Base-by-base conservation (phyloP, 1,139 yeast species). In the Groenewaldozyma auringiensis region DNA sequence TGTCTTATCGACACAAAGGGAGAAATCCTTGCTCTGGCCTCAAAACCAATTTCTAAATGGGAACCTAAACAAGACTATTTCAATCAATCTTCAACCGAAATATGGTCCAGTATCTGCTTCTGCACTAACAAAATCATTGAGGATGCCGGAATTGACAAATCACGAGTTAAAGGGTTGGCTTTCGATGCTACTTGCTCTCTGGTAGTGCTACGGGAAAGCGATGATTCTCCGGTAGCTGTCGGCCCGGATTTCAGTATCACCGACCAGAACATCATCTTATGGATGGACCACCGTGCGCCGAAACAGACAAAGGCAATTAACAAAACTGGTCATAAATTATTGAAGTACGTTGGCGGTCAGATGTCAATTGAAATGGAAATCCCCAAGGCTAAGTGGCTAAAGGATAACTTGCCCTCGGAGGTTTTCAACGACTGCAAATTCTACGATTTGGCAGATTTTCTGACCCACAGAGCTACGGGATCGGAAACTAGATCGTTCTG, bases 221-320 rank as follows among this genome's bases (percentile, higher is more conserved):
- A 75, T 36, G 88, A 84, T 58, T 64, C 70, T 41, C 95, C 95
- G 2, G 75, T 85, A 40, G 87, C 83, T 0, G 97, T 89, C 14
- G 98, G 98, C 13, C 98, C 98, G 1, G 86, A 89, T 60, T 92
- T 86, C 63, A 54, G 67, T 36, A 81, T 86, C 58, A 57, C 70
- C 37, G 75, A 75, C 53, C 95, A 89, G 61, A 88, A 92, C 65
- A 82, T 92, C 58, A 80, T 92, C 45, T 69, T 92, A 49, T 92
- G 98, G 97, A 89, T 92, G 96, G 98, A 92, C 67, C 98, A 92
- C 66, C 76, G 98, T 54, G 96, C 98, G 1, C 80, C 74, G n/a
- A 71, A 72, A n/a, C 96, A 89, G 64, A 88, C 96, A 18, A 69
- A 78, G 51, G 75, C 71, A 46, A 88, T 92, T 64, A 89, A 89